Evolutionary conservation across 176 grass and related monocot species (phyloP).

Genomic region (Luzula sylvatica): DNA sequence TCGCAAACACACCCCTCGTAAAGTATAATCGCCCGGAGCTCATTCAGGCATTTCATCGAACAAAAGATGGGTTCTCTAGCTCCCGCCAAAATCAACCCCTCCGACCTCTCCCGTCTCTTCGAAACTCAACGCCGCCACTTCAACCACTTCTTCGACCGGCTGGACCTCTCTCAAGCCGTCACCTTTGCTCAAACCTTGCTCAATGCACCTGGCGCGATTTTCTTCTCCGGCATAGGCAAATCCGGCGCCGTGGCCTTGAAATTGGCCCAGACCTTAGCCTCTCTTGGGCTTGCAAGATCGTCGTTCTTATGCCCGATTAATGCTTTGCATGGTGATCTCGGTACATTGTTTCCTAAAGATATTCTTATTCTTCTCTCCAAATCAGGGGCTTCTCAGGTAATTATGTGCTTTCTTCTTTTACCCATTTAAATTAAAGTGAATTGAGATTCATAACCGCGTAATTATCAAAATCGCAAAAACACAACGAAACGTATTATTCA

Average conservation of each 20-base stretch:
- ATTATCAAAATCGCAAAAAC: too few species aligned
- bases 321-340: constrained; percentile 96
- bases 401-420: neutral
- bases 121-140: constrained; percentile 60
- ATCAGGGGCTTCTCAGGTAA: constrained; percentile 73
- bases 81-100: constrained; percentile 4
- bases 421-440: too few species aligned
- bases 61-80: constrained; percentile 16
- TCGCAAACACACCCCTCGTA: neutral
- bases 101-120: constrained; percentile 58
- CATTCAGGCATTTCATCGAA: constrained; percentile 7
- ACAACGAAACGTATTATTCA: too few species aligned
- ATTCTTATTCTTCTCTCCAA: constrained; percentile 83
- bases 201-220: constrained; percentile 59
- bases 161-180: constrained; percentile 62
- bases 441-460: too few species aligned
- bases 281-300: constrained; percentile 64
- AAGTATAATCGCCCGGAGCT: too few species aligned
- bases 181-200: constrained; percentile 76
- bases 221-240: constrained; percentile 96
- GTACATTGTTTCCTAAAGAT: constrained; percentile 69
- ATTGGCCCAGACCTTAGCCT: constrained; percentile 83
- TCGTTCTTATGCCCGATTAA: constrained; percentile 74
- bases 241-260: constrained; percentile 81
- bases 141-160: constrained; percentile 81